Base-by-base conservation (phyloP, 75 land plant genomes). In the Chamaecyparis obtusa region DNA sequence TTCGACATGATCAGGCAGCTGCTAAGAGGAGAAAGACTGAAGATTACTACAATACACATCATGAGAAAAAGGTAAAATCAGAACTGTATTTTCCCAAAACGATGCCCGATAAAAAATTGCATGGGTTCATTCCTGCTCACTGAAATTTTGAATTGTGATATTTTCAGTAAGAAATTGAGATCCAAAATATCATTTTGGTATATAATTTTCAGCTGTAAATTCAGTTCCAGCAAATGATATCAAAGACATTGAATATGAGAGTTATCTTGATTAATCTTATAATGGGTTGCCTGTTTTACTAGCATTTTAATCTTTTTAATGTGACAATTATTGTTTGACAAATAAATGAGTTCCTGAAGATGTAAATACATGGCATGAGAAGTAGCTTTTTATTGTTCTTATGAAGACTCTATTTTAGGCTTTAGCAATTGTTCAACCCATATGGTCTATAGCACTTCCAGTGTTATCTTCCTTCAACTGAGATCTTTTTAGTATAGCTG, bases 21-120 rank as follows among this genome's bases (percentile, higher is more conserved):
- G 46, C 43, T 27, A 80, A 44, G 83, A 80, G 51, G 83, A 80
- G 83, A 30, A 80, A 80, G 48, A 44, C 83, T 80, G 83, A 80
- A 80, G 83, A 80, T 43, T 43, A 80, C 43, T 44, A 80, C 30
- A 43, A 19, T 80, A 24, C 30, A 27, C 46, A 44, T 80, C 83
- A 80, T 80, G 83, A 80, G 48, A 80, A 80, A 27, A 80, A 43
- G 83, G 83, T 80, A 80, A 80, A 43, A 11, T 44, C 21, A 48
- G 41, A 44, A 44, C 49, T 27, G 17, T 21, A 5, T 27, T 44
- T 79, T 44, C 7, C 30, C 44, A 80, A 80, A 44, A 36, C 44
- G 49, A 80, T 80, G 83, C 49, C 80, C 41, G 17, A 36, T 77
- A 8, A 14, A 77, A 11, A 17, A 19, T 21, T 77, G 41, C 2